Evolutionary conservation across 2,329 filamentous ascomycete species (phyloP).

Genomic region (Atkinsonella texensis): DNA sequence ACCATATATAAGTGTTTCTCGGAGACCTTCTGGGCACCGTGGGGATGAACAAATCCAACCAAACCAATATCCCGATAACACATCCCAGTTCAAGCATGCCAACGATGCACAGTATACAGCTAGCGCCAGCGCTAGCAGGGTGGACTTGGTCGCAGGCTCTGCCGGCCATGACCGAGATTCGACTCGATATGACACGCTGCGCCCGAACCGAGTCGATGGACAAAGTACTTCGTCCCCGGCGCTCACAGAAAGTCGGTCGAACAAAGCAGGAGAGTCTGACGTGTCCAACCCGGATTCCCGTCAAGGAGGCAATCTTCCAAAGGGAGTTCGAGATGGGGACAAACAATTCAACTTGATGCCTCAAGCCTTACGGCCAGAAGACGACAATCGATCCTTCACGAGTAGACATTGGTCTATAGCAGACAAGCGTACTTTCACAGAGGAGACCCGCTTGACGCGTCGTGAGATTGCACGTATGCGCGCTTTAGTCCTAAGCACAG

Average conservation of each 20-base stretch:
- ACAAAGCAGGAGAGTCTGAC: constrained; percentile 19
- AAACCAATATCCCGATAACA: constrained; percentile 38
- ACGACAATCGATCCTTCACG: constrained; percentile 12
- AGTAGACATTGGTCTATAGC: constrained; percentile 40
- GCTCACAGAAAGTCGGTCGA: constrained; percentile 15
- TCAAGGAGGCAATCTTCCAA: constrained; percentile 13
- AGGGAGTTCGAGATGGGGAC: constrained; percentile 20
- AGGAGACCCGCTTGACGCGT: constrained; percentile 36
- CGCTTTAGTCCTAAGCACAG: constrained; percentile 66
- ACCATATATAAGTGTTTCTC: constrained; percentile 23
- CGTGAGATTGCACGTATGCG: constrained; percentile 72
- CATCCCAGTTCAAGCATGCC: constrained; percentile 36
- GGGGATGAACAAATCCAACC: constrained; percentile 18
- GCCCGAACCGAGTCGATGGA: constrained; percentile 37
- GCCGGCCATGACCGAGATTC: constrained; percentile 24
- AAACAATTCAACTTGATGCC: constrained; percentile 23
- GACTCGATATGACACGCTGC: constrained; percentile 34
- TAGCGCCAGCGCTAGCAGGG: constrained; percentile 8
- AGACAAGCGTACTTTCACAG: constrained; percentile 25
- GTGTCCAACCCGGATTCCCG: constrained; percentile 27
- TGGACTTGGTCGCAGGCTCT: constrained; percentile 6
- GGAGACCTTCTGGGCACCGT: constrained; percentile 20
- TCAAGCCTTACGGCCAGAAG: constrained; percentile 14
- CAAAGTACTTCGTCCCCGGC: constrained; percentile 26
- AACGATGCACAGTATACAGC: constrained; percentile 14